Evolutionary conservation across 352 stramenopile genomes (phyloP).

Genomic region (Thalassiosira hispida): DNA sequence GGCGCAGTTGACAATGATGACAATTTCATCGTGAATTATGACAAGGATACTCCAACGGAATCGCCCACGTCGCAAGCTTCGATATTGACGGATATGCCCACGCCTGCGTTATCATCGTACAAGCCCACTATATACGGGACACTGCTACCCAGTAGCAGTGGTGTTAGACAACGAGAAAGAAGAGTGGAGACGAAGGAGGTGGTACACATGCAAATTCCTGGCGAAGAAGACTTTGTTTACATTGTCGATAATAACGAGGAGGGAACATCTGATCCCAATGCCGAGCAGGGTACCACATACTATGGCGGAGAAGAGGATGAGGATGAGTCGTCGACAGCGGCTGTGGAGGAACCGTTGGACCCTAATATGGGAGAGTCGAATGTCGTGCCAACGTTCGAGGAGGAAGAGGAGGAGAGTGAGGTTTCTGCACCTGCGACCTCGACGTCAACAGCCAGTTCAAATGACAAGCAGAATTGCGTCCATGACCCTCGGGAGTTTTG

Average conservation of each 20-base stretch:
- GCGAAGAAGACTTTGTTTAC: constrained; percentile 13
- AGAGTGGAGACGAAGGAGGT: background rate
- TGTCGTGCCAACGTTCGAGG: background rate
- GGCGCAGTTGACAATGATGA: background rate
- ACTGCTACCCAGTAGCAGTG: background rate
- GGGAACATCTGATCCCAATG: background rate
- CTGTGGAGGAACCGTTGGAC: background rate
- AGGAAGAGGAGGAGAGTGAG: constrained; percentile 1
- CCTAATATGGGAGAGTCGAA: background rate
- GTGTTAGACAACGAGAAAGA: background rate
- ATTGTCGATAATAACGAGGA: background rate
- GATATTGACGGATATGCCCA: background rate
- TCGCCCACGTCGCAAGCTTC: background rate
- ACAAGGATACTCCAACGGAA: too few species aligned
- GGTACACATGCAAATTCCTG: constrained; percentile 6
- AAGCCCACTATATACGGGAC: background rate
- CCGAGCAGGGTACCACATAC: background rate
- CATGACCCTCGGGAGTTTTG: constrained; percentile 22
- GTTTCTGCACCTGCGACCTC: background rate
- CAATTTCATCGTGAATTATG: too few species aligned
- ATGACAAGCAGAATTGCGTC: constrained; percentile 10
- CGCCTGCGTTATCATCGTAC: background rate
- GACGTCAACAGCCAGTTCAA: background rate
- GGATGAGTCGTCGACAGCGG: background rate
- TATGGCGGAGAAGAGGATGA: background rate